Evolutionary conservation across 208 protist species (phyloP), one percentile per base, ranked within the genome.

Genomic region (Acanthamoeba triangularis): DNA sequence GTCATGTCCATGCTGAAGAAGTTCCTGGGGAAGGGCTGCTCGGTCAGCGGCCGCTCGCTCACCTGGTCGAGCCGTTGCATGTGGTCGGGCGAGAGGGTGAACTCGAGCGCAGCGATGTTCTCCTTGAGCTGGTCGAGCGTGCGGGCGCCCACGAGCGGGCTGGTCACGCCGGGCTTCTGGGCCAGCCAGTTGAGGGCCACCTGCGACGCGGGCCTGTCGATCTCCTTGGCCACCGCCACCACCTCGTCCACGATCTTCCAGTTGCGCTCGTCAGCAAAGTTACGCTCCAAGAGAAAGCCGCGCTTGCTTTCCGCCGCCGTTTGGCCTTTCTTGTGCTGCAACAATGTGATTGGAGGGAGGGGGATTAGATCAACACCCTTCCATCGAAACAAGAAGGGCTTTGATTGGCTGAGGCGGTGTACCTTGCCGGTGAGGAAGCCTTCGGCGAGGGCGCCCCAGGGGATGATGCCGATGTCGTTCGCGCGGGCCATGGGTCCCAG

Each of bases 101-200:
- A 94, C 44, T 94, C 88, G 28, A 94, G 88, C 61, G 47, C 20
- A 1, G 54, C 88, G 10, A 94, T 16, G 69, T 94, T 94, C 33
- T 74, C 59, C 63, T 94, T 69, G 44, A 94, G 88, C 69, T 94
- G 88, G 7, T 94, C 44, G 23, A 94, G 14, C 65, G 88, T 94
- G 30, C 88, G 88, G 25, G 88, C 88, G 35, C 88, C 88, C 8
- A 94, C 35, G 13, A 94, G 44, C 3, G 88, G 56, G 16, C 54
- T 61, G 10, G 61, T 80, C 11, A 94, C 37, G 69, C 88, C 76
- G 11, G 76, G 76, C 76, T 56, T 49, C 44, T 85, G 76, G 8
- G 76, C 33, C 14, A 85, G 35, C 88, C 88, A 94, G 88, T 94
- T 94, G 20, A 94, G 8, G 56, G 44, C 47, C 44, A 94, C 88